Evolutionary conservation across 306 rosid species (phyloP).

Genomic region (Malus orientalis): DNA sequence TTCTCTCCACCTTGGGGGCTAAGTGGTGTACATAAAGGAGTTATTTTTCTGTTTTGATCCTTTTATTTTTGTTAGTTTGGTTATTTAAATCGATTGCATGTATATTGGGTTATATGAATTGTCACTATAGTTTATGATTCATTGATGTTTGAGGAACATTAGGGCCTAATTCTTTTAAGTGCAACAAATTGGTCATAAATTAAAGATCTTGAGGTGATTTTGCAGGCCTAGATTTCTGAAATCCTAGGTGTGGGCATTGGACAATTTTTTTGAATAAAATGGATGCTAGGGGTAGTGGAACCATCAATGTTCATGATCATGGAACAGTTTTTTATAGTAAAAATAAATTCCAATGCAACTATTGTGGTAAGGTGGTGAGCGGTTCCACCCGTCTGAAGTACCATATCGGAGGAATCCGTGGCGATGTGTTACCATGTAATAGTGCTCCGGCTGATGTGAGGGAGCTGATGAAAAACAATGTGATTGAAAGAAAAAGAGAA

Average conservation of each 20-base stretch:
- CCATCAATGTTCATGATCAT: not conserved
- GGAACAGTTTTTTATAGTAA: not conserved
- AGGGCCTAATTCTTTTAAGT: too few species aligned
- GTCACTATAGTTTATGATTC: not conserved
- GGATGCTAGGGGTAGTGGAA: not conserved
- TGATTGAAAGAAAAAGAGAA: not conserved
- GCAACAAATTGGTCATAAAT: not conserved
- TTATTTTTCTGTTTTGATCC: not conserved
- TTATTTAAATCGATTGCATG: not conserved
- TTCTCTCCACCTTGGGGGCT: not conserved
- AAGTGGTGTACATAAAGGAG: not conserved
- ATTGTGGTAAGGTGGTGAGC: conserved; percentile 13
- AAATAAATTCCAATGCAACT: conserved; percentile 5
- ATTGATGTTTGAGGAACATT: not conserved
- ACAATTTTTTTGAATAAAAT: not conserved
- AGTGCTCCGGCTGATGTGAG: conserved; percentile 5
- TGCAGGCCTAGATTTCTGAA: not conserved
- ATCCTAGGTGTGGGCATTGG: not conserved
- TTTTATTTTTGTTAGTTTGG: not conserved
- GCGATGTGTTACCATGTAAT: conserved; percentile 9
- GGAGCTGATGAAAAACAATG: not conserved
- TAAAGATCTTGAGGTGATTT: not conserved
- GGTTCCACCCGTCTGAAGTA: conserved; percentile 8
- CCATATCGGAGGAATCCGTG: conserved; percentile 9
- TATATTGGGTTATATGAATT: not conserved